Base-by-base conservation (phyloP, 1,284 basidiomycete genomes). In the Puccinia horiana region DNA sequence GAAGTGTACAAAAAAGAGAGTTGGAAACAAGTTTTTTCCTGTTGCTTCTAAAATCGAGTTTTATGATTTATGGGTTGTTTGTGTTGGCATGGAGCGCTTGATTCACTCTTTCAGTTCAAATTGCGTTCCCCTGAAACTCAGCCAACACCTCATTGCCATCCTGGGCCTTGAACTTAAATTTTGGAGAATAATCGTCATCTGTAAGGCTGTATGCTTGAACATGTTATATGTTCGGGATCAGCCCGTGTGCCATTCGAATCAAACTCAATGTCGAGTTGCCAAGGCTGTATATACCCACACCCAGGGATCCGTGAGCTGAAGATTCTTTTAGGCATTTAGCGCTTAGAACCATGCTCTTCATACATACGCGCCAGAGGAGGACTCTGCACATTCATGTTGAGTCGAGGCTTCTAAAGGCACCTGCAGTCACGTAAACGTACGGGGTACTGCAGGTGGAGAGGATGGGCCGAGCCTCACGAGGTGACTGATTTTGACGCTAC, bases 1-100 rank as follows among this genome's bases (percentile, higher is more conserved):
- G 58, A 61, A 32, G 58, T 61, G 58, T 61, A 61, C 4, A 61
- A 61, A 61, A 61, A 56, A 61, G 32, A 29, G 58, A 61, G 58
- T 61, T 58, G n/a, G 6, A 29, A 9, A 12, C 49, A 52, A n/a
- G n/a, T n/a, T 47, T 8, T 47, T 47, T 47, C 44, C 8, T 47
- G 44, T 47, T 47, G 9, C 16, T 47, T 47, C 44, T 47, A 8
- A 8, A 47, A 47, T 16, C 44, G 16, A 47, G 44, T 47, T 58
- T n/a, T 16, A 29, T 29, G n/a, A 58, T 58, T 29, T 29, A 16
- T 58, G 49, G 49, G 56, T 29, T 29, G 6, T n/a, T 29, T 8
- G 56, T 58, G 56, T 58, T 26, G 56, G 18, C 5, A 58, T 58
- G 11, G 29, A 58, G n/a, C 29, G 1, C 1, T 29, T 61, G 2